Evolutionary conservation across 176 grass and related monocot genomes (phyloP).

Genomic region (Avena atlantica): DNA sequence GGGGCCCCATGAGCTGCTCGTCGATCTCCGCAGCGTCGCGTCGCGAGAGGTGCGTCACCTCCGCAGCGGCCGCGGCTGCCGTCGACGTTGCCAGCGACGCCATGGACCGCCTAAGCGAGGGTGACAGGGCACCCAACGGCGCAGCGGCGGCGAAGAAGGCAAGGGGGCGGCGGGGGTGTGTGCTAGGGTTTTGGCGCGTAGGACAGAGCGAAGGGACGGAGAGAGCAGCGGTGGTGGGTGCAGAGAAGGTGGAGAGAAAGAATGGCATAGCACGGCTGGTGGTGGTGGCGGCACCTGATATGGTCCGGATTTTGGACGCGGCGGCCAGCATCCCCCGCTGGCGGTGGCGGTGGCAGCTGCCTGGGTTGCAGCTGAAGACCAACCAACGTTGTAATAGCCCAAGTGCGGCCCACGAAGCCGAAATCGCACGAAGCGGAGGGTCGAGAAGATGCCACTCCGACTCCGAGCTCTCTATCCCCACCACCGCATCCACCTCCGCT

Average conservation of each 20-base stretch:
- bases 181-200: constrained; percentile 20
- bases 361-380: not conserved
- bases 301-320: constrained; percentile 29
- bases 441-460: constrained; percentile 22
- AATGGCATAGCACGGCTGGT: constrained; percentile 48
- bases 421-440: not conserved
- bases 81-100: constrained; percentile 44
- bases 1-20: constrained; percentile 85
- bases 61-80: constrained; percentile 16
- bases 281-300: constrained; percentile 33
- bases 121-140: not conserved
- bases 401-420: not conserved
- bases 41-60: constrained; percentile 76
- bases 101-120: constrained; percentile 29
- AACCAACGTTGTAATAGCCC: not conserved
- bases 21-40: constrained; percentile 77
- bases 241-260: not conserved
- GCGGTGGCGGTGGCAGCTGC: not conserved
- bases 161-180: constrained; percentile 23
- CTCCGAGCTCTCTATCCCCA: constrained; percentile 4
- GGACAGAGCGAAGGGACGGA: not conserved
- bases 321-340: constrained; percentile 46
- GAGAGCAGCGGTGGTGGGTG: not conserved
- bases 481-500: not conserved
- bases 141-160: not conserved